Evolutionary conservation across 2,329 filamentous ascomycete genomes (phyloP), one percentile per base, ranked within the genome.

Genomic region (Epichloe festucae): DNA sequence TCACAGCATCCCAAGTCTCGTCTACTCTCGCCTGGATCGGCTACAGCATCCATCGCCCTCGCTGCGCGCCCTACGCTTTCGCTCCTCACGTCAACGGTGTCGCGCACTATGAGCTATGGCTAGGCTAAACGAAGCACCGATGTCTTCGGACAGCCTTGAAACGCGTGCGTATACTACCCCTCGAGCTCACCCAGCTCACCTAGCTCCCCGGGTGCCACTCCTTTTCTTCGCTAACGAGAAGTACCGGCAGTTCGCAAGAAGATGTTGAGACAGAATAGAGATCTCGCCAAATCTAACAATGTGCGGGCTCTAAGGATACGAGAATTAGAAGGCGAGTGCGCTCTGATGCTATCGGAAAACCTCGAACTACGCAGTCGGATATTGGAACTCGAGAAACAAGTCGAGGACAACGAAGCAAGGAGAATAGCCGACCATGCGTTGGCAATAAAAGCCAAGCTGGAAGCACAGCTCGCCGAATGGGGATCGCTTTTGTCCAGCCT

Each of bases 201-300:
- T 5, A 38, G 21, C 15, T 31, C 7, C 5, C 31, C 3, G 3
- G 4, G 2, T 14, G 8, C 21, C 17, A 6, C 11, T 10, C 3
- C 14, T 15, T 43, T 12, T 21, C 8, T 12, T 21, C 12, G 19
- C 41, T 50, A 38, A 50, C 41, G 38, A 15, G n/a, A n/a, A 45
- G 4, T 14, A 1, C 23, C 4, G 23, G 17, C 4, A 90, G 86
- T 91, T 54, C 86, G 87, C 65, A 79, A 84, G 62, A 83, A 85
- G 64, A 88, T 90, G 63, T 73, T 90, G 60, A 79, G 87, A 51
- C 88, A 93, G 65, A 94, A 94, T 65, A 79, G 86, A 67, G 87
- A 93, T 62, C 84, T 93, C 56, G 87, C 87, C 56, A 82, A 83
- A 64, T 80, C 77, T 60, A 93, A 94, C 69, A 88, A 87, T 23